Base-by-base conservation (phyloP, 2,329 filamentous ascomycete species). In the Colletotrichum liaoningense region DNA sequence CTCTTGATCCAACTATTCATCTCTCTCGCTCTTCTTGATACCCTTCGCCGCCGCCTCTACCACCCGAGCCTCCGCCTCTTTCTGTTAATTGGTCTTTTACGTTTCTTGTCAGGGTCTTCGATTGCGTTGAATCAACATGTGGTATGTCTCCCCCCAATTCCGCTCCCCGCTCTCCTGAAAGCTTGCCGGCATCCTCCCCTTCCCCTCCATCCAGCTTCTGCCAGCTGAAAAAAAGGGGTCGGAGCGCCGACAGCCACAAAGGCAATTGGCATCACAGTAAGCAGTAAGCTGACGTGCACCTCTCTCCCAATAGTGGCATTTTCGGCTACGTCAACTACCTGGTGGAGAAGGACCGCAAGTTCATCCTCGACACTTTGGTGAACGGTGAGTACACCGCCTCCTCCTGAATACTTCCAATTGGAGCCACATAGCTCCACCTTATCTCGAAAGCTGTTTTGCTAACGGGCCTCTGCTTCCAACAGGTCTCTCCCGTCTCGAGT, bases 251-350 rank as follows among this genome's bases (percentile, higher is more conserved):
- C 22, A 33, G 52, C 63, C 59, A 55, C 52, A 30, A 30, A 62
- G 30, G 60, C 67, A 70, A 64, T 57, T 68, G 60, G 59, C 49
- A 66, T 19, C 22, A 14, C 30, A 69, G 46, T 72, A 73, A 73
- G 83, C 76, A 62, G 58, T 75, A 56, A 68, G 69, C 72, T 74
- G 69, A 74, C 72, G 57, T 24, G 14, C 58, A 33, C 74, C 58
- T 54, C 69, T 74, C 63, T 75, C 72, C 74, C 38, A 73, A 74
- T 77, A 96, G 94, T 92, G 94, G 94, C 85, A 97, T 97, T 86
- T 97, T 98, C 88, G 96, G 96, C 81, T 98, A 98, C 90, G 94
- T 98, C 88, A 98, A 98, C 89, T 98, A 98, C 87, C 89, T 98
- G 84, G 95, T 98, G 84, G 97, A 98, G 90, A 98, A 97, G 91